These are phyloP conservation scores for Cyberlindnera sargentensis DNA, from an alignment of 805 yeast species.

Conservation along the genomic window DNA sequence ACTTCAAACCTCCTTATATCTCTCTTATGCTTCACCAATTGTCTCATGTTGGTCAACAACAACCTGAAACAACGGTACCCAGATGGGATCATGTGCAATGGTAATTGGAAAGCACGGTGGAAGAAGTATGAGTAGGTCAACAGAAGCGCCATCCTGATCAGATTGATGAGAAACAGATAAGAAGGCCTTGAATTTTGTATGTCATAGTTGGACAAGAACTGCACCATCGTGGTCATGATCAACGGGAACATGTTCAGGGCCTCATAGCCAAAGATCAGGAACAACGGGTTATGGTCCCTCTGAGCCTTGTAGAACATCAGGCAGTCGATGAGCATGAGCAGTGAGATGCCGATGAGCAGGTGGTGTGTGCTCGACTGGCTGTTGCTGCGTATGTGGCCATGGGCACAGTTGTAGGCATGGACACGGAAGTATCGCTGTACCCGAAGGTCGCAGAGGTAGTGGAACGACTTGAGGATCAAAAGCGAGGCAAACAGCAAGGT, in stretches of 20 bases:
- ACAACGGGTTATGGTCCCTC: conserved; percentile 4
- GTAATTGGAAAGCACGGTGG: conserved; percentile 10
- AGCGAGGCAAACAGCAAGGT: conserved; percentile 10
- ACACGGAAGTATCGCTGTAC: background rate
- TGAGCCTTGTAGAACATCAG: conserved; percentile 2
- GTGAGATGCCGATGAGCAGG: conserved; percentile 6
- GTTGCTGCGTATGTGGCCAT: too few relatives aligned
- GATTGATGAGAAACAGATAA: conserved; percentile 10
- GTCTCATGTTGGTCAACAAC: conserved; percentile 13
- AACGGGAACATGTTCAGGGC: conserved; percentile 14
- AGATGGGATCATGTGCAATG: conserved; percentile 13
- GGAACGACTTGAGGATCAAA: conserved; percentile 16
- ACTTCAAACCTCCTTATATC: conserved; percentile 5
- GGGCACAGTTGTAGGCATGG: background rate
- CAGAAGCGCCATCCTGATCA: conserved; percentile 9
- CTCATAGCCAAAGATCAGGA: conserved; percentile 16
- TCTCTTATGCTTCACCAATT: conserved; percentile 9
- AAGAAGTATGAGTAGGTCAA: conserved; percentile 12
- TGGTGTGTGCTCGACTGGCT: too few relatives aligned
- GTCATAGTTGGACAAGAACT: conserved; percentile 3
- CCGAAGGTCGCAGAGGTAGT: conserved; percentile 14
- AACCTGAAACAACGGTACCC: conserved; percentile 17
- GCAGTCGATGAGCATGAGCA: conserved; percentile 5
- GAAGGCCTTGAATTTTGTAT: background rate
- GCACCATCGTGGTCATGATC: conserved; percentile 9